Evolutionary conservation across 1,284 basidiomycete genomes (phyloP), one percentile per base, ranked within the genome.

Genomic region (Wolfiporia cocos): DNA sequence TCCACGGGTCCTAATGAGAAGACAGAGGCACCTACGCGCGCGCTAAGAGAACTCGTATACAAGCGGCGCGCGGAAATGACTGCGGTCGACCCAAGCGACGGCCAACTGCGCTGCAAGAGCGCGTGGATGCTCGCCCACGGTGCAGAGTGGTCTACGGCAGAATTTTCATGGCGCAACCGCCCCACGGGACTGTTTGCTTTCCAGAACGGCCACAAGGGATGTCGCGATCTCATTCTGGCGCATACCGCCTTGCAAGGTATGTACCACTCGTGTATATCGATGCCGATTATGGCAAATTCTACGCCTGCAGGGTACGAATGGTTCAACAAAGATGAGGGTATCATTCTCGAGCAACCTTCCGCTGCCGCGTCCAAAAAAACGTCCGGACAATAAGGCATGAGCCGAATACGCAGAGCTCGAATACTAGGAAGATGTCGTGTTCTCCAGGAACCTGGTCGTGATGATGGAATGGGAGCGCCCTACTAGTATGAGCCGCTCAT

Each of bases 381-480:
- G 19, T 20, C 22, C 37, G 11, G 23, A 12, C 4, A 17, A 34
- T 5, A 18, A 9, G 5, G 41, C 37, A 9, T 6, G 4, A 11
- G 37, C 20, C 22, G 11, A 7, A 7, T 37, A 42, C 12, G 34
- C 39, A 7, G 19, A 19, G 5, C 33, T 32, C 4, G 19, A 41
- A 7, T 18, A 23, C 12, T 20, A 18, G 12, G 33, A 35, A n/a
- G n/a, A n/a, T n/a, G n/a, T 28, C 21, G 23, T n/a, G 11, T 41
- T 28, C 34, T 28, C 14, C 37, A 37, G 35, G 24, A 12, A 7
- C 7, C 20, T 5, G 41, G 31, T 7, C 11, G 91, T 95, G 12
- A 94, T 94, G 92, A 94, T 94, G 91, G 87, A 87, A 2, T 93
- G 91, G 90, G 91, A 93, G 60, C 65, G 66, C 43, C 73, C 68